These are phyloP conservation scores for Fusarium heterosporum DNA, from an alignment of 2,329 filamentous ascomycete genomes.

Conservation along the genomic window DNA sequence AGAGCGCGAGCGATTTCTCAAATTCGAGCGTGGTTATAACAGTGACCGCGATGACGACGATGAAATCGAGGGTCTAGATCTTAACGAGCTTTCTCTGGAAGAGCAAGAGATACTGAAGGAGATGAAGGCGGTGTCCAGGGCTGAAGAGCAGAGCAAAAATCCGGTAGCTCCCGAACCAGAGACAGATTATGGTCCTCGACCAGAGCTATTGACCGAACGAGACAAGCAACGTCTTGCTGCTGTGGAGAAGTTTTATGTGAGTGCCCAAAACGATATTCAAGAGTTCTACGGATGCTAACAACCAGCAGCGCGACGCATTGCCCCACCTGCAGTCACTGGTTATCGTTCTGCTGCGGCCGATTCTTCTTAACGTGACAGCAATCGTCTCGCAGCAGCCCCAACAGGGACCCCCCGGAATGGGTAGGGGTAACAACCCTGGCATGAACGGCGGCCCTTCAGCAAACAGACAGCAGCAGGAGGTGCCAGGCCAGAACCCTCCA, in stretches of 20 bases:
- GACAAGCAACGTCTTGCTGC: constrained; percentile 74
- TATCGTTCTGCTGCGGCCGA: constrained; percentile 90
- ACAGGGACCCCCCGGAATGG: constrained; percentile 59
- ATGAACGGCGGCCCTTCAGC: constrained; percentile 55
- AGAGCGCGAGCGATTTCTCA: constrained; percentile 90
- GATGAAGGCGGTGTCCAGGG: constrained; percentile 53
- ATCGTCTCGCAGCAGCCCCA: constrained; percentile 72
- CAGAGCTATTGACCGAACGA: constrained; percentile 61
- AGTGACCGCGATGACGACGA: constrained; percentile 60
- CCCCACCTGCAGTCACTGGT: constrained; percentile 92
- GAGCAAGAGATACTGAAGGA: constrained; percentile 57
- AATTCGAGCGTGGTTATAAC: constrained; percentile 91
- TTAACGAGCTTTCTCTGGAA: constrained; percentile 58
- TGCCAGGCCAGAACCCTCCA: constrained; percentile 48
- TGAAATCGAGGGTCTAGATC: constrained; percentile 61
- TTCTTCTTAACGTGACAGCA: constrained; percentile 89
- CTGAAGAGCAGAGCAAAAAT: constrained; percentile 43
- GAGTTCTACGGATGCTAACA: not conserved
- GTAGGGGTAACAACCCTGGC: constrained; percentile 54
- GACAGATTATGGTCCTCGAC: constrained; percentile 61
- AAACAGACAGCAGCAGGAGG: constrained; percentile 49
- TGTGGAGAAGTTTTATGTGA: constrained; percentile 87
- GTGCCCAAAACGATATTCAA: constrained; percentile 51
- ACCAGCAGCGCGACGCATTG: constrained; percentile 73
- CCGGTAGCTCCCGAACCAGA: constrained; percentile 42